Evolutionary conservation across 306 rosid genomes (phyloP).

Genomic region (Dryas alaskensis): DNA sequence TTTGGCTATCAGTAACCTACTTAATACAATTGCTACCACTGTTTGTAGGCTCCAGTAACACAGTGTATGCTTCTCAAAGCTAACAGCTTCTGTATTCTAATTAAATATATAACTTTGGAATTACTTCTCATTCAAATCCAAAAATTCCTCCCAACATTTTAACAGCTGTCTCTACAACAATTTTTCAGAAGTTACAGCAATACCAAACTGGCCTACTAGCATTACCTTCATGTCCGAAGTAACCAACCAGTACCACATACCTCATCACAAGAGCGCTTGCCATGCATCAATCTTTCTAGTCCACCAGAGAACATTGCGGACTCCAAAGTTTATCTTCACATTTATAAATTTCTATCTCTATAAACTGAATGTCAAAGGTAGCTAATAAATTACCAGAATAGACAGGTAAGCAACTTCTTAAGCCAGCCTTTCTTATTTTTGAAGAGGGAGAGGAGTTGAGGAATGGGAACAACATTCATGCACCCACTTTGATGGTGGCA

Average conservation of each 20-base stretch:
- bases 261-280: constrained; percentile 7
- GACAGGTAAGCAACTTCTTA: neutral
- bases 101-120: neutral
- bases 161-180: neutral
- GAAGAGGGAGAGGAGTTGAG: constrained; percentile 8
- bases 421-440: constrained; percentile 3
- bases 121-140: neutral
- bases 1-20: neutral
- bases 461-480: constrained; percentile 25
- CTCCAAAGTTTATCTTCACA: neutral
- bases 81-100: constrained; percentile 2
- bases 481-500: constrained; percentile 49
- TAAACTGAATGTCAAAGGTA: constrained; percentile 15
- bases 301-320: neutral
- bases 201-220: neutral
- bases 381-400: constrained; percentile 8
- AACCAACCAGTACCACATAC: constrained; percentile 13
- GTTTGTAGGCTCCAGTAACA: neutral
- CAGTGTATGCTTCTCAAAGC: constrained; percentile 1
- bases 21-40: constrained; percentile 3
- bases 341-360: constrained; percentile 14
- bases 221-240: constrained; percentile 1
- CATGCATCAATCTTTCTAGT: constrained; percentile 17
- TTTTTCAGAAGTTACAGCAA: neutral
- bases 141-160: neutral